phyloP scores from a whole-genome alignment of 2,329 filamentous ascomycete species.

The Penicillium sp. region DNA sequence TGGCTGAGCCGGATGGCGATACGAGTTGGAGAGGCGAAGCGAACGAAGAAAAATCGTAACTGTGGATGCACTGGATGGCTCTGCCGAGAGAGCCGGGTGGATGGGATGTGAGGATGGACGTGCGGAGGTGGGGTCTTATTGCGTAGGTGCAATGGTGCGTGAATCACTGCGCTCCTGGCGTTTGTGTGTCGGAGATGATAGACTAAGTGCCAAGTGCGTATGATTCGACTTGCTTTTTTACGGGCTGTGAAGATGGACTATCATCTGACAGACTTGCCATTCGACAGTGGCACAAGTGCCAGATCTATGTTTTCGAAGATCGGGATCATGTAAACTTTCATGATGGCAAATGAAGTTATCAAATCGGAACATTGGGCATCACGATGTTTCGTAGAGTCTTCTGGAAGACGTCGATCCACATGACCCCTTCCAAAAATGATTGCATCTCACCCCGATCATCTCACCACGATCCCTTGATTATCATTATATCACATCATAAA shows the following conservation, averaged over 20 bases:
- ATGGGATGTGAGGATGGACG: not conserved
- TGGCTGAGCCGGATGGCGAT: not conserved
- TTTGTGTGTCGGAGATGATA: too few relatives aligned
- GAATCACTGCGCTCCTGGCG: not conserved
- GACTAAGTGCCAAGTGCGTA: too few relatives aligned
- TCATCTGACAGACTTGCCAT: too few relatives aligned
- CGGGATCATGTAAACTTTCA: too few relatives aligned
- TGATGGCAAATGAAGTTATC: too few relatives aligned
- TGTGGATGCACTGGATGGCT: not conserved
- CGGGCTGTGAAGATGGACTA: not conserved
- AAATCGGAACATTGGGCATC: not conserved
- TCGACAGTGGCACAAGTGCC: too few relatives aligned
- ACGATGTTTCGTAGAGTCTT: not conserved
- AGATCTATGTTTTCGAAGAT: too few relatives aligned
- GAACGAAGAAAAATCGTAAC: not conserved
- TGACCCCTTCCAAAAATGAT: not conserved
- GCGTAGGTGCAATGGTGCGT: not conserved
- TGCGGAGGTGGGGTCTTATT: not conserved
- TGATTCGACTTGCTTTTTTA: not conserved
- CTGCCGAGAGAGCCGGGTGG: slow-evolving; percentile 3
- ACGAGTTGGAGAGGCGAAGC: not conserved
- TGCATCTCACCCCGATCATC: too few relatives aligned
- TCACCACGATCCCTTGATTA: not conserved
- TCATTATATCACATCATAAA: not conserved
- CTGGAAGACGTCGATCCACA: slow-evolving; percentile 1